Evolutionary conservation across 2,329 filamentous ascomycete genomes (phyloP), one percentile per base, ranked within the genome.

Genomic region (Fusarium penzigii): DNA sequence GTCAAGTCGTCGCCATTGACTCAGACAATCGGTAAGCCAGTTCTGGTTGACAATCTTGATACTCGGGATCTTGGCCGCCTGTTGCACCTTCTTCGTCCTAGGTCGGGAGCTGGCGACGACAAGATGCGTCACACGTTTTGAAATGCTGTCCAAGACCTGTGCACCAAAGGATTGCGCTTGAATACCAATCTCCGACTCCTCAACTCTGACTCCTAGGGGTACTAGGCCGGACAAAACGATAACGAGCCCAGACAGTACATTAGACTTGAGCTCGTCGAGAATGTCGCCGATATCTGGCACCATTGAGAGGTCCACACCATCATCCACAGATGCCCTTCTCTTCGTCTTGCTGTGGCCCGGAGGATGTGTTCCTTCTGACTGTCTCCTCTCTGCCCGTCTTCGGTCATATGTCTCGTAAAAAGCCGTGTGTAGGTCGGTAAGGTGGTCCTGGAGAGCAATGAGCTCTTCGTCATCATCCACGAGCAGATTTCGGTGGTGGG

Each of bases 191-290:
- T 99, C 94, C 2, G 92, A 92, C 55, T 82, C 84, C 51, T 89
- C 83, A 34, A 93, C 85, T 63, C 93, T 87, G 38, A 88, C 83
- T 6, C 89, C 90, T 1, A 96, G 76, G 0, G 92, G 92, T 3
- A 97, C 86, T 3, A 99, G 86, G 1, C 94, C 94, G 0, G 93
- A 96, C 59, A 97, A 87, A 6, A 96, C 92, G 51, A 99, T 83
- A 6, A 86, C 84, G 11, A 89, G 84, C 13, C 86, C 89, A 17
- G 80, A 82, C 1, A 99, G 83, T 2, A 95, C 88, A 48, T 81
- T 80, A 1, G 79, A 76, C 75, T 97, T 97, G 68, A 97, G 84
- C 43, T 80, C 75, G 39, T 90, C 88, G 73, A 99, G 87, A n/a
- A 97, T 85, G 42, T 81, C 77, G 51, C 92, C 92, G 29, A 96